These are phyloP conservation scores for Paxillus rubicundulus DNA, from an alignment of 768 basidiomycete genomes.

Conservation along the genomic window DNA sequence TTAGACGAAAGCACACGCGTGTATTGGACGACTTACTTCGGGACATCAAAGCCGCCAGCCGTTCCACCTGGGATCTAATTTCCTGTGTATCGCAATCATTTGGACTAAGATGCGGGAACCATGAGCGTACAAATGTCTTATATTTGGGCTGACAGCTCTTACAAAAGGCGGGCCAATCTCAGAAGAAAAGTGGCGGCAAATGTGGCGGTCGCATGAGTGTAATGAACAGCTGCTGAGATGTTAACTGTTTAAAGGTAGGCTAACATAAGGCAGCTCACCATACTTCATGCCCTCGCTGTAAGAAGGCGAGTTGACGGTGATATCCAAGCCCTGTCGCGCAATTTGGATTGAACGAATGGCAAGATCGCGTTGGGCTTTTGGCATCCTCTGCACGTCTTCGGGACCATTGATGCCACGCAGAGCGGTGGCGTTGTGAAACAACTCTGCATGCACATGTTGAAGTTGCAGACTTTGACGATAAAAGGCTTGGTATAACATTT, in stretches of 20 bases:
- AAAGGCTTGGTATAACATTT: slow-evolving; percentile 53
- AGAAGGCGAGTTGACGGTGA: slow-evolving; percentile 77
- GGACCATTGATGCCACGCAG: slow-evolving; percentile 80
- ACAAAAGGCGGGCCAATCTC: slow-evolving; percentile 86
- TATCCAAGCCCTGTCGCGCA: slow-evolving; percentile 76
- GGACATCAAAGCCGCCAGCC: slow-evolving; percentile 70
- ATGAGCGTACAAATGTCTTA: not conserved
- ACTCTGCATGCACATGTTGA: slow-evolving; percentile 82
- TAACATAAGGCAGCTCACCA: slow-evolving; percentile 43
- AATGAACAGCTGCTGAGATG: slow-evolving; percentile 65
- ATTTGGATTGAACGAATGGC: slow-evolving; percentile 82
- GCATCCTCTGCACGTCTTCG: slow-evolving; percentile 85
- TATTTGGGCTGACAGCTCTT: slow-evolving; percentile 29
- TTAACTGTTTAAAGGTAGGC: slow-evolving; percentile 5
- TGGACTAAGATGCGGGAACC: slow-evolving; percentile 49
- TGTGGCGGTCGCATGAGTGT: slow-evolving; percentile 89
- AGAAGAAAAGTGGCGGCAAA: slow-evolving; percentile 91
- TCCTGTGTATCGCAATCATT: slow-evolving; percentile 75
- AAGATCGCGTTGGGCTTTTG: slow-evolving; percentile 68
- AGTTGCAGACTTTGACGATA: slow-evolving; percentile 87
- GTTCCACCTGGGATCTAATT: slow-evolving; percentile 76
- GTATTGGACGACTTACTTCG: slow-evolving; percentile 53
- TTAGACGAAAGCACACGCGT: slow-evolving; percentile 4
- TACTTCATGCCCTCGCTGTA: slow-evolving; percentile 94
- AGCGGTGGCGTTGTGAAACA: slow-evolving; percentile 83